Evolutionary conservation across 2,329 filamentous ascomycete genomes (phyloP), one percentile per base, ranked within the genome.

Genomic region (Fusarium sp.): DNA sequence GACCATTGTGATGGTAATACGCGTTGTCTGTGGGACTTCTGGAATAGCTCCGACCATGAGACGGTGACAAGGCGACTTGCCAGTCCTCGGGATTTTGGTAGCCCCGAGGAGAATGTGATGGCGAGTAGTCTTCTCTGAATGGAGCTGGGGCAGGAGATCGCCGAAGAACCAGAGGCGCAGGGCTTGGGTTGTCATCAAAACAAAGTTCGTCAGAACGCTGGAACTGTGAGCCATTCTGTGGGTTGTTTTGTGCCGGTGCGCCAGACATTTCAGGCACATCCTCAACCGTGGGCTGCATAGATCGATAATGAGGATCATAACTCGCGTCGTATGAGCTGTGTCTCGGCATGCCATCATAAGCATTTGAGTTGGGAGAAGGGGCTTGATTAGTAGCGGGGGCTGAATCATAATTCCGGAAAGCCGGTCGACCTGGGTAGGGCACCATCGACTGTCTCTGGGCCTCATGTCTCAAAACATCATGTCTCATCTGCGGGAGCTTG

Each of bases 231-330:
- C 58, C 70, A 52, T 70, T 73, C 18, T 77, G 73, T 29, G 74
- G 57, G 49, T 72, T 67, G 10, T 75, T 67, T n/a, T 80, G 77
- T 9, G 77, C 72, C 6, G 70, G 59, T 10, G 61, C 64, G 6
- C 71, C 71, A 2, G 83, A 81, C 2, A 86, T 85, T 51, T 90
- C 88, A 6, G 89, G 88, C 8, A 85, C 88, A 68, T 91, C 89
- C 75, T 91, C 90, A 8, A 89, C 88, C 9, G 86, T 90, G 5
- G 86, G 88, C 72, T 90, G 89, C 86, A 89, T 85, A 1, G 85
- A 84, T 62, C 83, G 82, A 73, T 82, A 80, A 43, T 84, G 84
- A 40, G 78, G 73, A 56, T 85, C 86, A 32, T 85, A 83, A 6
- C 71, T 77, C 29, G 78, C 75, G 65, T 90, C 87, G 60, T 87